Conservation (phyloP, 441 rosid genomes). For the Euphorbia neoarborescens region DNA sequence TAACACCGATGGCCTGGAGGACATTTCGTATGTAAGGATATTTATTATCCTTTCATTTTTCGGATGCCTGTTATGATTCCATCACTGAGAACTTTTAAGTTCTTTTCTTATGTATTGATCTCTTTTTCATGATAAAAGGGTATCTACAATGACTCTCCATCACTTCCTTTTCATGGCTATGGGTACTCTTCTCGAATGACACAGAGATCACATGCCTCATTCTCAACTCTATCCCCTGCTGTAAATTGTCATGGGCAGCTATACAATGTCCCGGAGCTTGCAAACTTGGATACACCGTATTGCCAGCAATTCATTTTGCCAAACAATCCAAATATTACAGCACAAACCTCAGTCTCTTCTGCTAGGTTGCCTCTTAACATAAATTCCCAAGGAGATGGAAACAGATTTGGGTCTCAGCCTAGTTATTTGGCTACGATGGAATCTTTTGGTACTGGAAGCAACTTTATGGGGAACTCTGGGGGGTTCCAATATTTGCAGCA, state of each 20-base stretch:
- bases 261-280: slow-evolving; percentile 27
- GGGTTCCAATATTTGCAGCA: slow-evolving; percentile 24
- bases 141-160: slow-evolving; percentile 28
- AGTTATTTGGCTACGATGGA: slow-evolving; percentile 23
- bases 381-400: slow-evolving; percentile 30
- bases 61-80: slow-evolving; percentile 14
- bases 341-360: slow-evolving; percentile 29
- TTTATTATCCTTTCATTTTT: slow-evolving; percentile 15
- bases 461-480: slow-evolving; percentile 25
- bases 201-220: slow-evolving; percentile 27
- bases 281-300: slow-evolving; percentile 27
- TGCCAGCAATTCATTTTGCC: slow-evolving; percentile 30
- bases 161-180: slow-evolving; percentile 33
- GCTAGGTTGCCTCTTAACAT: slow-evolving; percentile 28
- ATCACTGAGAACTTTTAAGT: slow-evolving; percentile 8
- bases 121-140: slow-evolving; percentile 29
- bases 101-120: slow-evolving; percentile 9
- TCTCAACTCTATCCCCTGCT: slow-evolving; percentile 24
- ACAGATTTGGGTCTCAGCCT: slow-evolving; percentile 29
- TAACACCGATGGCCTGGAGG: slow-evolving; percentile 33
- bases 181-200: slow-evolving; percentile 28
- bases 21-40: slow-evolving; percentile 37
- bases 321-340: slow-evolving; percentile 21
- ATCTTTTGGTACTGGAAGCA: slow-evolving; percentile 26
- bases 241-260: slow-evolving; percentile 28